Evolutionary conservation across 2,329 filamentous ascomycete genomes (phyloP).

Genomic region (Blumeria graminis): DNA sequence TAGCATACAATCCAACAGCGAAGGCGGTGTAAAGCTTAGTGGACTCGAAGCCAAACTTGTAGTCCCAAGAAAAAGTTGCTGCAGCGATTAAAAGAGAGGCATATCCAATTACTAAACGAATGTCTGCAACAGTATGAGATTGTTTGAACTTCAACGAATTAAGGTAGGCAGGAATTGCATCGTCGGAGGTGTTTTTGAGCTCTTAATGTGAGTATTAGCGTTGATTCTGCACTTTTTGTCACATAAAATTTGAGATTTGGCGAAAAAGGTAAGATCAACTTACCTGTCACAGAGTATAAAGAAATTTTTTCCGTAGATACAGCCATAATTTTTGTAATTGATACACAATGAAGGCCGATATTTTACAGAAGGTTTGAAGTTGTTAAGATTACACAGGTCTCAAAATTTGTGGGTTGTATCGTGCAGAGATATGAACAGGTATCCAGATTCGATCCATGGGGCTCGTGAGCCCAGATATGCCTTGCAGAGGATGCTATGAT

Average conservation of each 20-base stretch:
- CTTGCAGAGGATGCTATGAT: too few relatives aligned
- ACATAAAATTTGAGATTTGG: neutral
- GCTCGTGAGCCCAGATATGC: too few relatives aligned
- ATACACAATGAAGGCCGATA: constrained; percentile 1
- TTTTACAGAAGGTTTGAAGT: neutral
- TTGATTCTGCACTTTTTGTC: neutral
- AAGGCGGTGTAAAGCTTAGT: constrained; percentile 62
- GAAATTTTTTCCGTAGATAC: constrained; percentile 13
- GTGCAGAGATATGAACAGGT: too few relatives aligned
- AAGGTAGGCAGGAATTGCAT: constrained; percentile 82
- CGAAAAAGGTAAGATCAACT: neutral
- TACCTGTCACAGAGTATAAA: constrained; percentile 14
- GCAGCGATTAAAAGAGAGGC: constrained; percentile 55
- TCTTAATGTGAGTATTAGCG: constrained; percentile 27
- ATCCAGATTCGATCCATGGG: too few relatives aligned
- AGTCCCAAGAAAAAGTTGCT: constrained; percentile 76
- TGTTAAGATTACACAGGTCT: too few relatives aligned
- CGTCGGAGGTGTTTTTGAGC: constrained; percentile 89
- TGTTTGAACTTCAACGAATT: constrained; percentile 69
- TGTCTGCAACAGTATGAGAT: constrained; percentile 56
- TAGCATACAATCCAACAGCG: constrained; percentile 57
- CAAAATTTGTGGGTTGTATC: too few relatives aligned
- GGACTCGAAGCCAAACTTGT: constrained; percentile 65
- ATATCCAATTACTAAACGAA: constrained; percentile 68
- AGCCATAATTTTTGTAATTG: constrained; percentile 10